Conservation (phyloP, 139 green algal species). For the Coelastrella sp. region DNA sequence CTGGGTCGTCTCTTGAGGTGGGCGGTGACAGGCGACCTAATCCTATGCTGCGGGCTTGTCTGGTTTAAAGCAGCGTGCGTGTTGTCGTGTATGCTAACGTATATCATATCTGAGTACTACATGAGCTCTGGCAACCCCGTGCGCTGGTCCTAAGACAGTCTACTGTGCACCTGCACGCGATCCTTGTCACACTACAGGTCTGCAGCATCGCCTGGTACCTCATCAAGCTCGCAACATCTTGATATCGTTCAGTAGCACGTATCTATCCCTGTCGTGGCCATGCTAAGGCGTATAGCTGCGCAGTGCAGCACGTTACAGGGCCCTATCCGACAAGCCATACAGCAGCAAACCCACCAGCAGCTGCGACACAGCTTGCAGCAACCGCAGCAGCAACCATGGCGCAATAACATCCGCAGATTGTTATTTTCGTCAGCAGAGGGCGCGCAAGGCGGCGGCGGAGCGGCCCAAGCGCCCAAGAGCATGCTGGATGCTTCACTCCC, state of each 20-base stretch:
- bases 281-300: not conserved
- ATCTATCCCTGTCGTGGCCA: not conserved
- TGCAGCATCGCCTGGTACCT: too few relatives aligned
- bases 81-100: too few relatives aligned
- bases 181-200: not conserved
- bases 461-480: not conserved
- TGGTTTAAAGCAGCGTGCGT: too few relatives aligned
- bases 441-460: not conserved
- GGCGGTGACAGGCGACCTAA: not conserved
- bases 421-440: constrained; percentile 16
- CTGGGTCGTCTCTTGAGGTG: not conserved
- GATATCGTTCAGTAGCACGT: not conserved
- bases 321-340: not conserved
- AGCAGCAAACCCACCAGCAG: not conserved
- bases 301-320: not conserved
- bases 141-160: not conserved
- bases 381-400: not conserved
- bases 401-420: not conserved
- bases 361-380: constrained; percentile 16
- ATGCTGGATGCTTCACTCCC: constrained; percentile 26
- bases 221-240: not conserved
- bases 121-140: too few relatives aligned
- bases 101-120: too few relatives aligned
- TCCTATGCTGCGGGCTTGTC: not conserved
- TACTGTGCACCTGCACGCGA: not conserved